Base-by-base conservation (phyloP, 1,139 yeast genomes). In the Debaryomyces subglobosus region DNA sequence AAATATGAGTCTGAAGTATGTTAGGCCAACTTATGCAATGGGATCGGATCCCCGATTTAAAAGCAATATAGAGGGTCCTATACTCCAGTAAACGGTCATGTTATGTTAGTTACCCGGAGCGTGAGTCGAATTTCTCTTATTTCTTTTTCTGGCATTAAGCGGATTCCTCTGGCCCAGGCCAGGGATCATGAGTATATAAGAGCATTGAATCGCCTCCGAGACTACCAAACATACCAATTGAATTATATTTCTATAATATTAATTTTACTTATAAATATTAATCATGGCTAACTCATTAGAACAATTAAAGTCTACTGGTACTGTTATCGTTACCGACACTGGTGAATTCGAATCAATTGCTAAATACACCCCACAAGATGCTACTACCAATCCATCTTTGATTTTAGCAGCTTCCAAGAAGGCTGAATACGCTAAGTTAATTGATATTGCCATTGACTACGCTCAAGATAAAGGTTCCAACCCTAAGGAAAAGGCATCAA, bases 301-400 rank as follows among this genome's bases (percentile, higher is more conserved):
- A 73, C 94, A 88, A 78, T 84, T 94, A 70, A 94, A 94, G 75
- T 92, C 96, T 59, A 73, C 97, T 53, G 98, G 98, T 63, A 94
- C 99, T 60, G 86, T 82, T 61, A 96, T 94, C 66, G 99, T 94
- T 68, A 89, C 99, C 59, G 99, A 94, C 79, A 92, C 98, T 56
- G 99, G 99, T 79, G 99, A 94, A 75, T 94, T 94, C 69, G 98
- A 91, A 73, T 86, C 95, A 59, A 94, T 94, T 69, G 97, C 97
- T 68, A 90, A 91, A 77, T 94, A 88, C 81, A 90, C 94, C 65
- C 99, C 99, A 61, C 98, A 94, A 79, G 99, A 94, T 75, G 97
- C 99, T 59, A 94, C 99, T 67, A 94, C 99, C 72, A 94, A 94
- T 81, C 99, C 99, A 60, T 92, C 99, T 42, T 82, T 94, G 78